phyloP scores from a whole-genome alignment of 306 rosid species.

The Trifolium fragiferum region DNA sequence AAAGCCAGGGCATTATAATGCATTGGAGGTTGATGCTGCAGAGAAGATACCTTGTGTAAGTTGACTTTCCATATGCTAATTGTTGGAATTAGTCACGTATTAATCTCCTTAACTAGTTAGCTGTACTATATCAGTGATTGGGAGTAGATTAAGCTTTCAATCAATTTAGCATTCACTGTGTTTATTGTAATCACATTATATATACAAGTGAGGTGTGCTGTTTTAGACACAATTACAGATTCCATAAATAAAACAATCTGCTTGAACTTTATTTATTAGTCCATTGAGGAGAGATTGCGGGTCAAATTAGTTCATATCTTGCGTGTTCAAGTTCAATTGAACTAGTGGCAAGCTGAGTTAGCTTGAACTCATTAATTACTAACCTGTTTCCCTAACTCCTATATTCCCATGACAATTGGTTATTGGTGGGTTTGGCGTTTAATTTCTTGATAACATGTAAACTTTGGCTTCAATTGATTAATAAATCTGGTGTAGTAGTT shows the following conservation, averaged over 20 bases:
- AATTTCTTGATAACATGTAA: slow-evolving; percentile 8
- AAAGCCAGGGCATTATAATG: slow-evolving; percentile 51
- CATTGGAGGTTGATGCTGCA: too few species aligned
- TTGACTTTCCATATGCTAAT: too few species aligned
- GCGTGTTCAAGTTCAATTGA: neutral
- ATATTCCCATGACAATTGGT: slow-evolving; percentile 1
- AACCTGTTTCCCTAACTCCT: too few species aligned
- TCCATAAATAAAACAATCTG: neutral
- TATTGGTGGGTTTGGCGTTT: neutral
- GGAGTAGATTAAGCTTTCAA: too few species aligned
- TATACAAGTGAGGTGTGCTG: too few species aligned
- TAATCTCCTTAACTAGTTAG: too few species aligned
- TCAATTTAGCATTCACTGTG: too few species aligned
- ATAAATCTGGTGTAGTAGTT: slow-evolving; percentile 4
- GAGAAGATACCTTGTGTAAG: slow-evolving; percentile 30
- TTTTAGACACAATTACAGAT: neutral
- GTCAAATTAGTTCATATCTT: slow-evolving; percentile 12
- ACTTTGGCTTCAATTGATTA: slow-evolving; percentile 28
- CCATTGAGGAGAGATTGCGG: neutral
- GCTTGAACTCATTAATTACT: neutral
- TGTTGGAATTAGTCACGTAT: too few species aligned
- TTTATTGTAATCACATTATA: too few species aligned
- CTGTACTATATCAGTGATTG: too few species aligned
- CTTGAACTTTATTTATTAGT: slow-evolving; percentile 4
- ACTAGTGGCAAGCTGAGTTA: neutral